These are phyloP conservation scores for Psilocybe cyanescens DNA, from an alignment of 768 basidiomycete species.

Conservation along the genomic window DNA sequence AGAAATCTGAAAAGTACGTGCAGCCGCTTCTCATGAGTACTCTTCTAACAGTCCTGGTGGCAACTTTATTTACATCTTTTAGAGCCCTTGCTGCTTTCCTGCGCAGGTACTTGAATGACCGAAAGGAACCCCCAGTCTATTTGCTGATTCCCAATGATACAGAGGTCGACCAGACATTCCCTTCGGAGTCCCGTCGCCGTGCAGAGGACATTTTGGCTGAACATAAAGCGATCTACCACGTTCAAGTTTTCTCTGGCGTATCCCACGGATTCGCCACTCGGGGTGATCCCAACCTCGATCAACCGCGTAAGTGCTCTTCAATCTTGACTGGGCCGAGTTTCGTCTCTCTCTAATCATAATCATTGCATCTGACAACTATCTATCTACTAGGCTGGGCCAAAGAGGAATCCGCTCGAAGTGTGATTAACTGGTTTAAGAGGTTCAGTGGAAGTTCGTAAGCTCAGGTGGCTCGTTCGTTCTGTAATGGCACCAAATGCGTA, in stretches of 20 bases:
- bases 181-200: conserved; percentile 50
- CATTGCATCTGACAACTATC: neutral
- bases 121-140: neutral
- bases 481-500: too few species aligned
- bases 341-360: too few species aligned
- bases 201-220: conserved; percentile 61
- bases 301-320: conserved; percentile 33
- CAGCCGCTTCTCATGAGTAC: too few species aligned
- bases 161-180: conserved; percentile 62
- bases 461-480: neutral
- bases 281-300: conserved; percentile 45
- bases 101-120: conserved; percentile 42
- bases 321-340: neutral
- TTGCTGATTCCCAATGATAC: conserved; percentile 18
- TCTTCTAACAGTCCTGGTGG: too few species aligned
- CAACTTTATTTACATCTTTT: neutral
- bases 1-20: conserved; percentile 48
- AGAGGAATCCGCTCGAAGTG: conserved; percentile 56
- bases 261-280: conserved; percentile 53
- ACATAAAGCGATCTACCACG: conserved; percentile 53
- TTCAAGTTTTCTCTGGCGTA: conserved; percentile 60
- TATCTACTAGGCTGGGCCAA: conserved; percentile 56
- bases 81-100: conserved; percentile 60
- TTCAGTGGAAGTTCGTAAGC: conserved; percentile 30
- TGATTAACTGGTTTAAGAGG: conserved; percentile 55